Evolutionary conservation across 75 land plant species (phyloP).

Genomic region (Picea glauca): DNA sequence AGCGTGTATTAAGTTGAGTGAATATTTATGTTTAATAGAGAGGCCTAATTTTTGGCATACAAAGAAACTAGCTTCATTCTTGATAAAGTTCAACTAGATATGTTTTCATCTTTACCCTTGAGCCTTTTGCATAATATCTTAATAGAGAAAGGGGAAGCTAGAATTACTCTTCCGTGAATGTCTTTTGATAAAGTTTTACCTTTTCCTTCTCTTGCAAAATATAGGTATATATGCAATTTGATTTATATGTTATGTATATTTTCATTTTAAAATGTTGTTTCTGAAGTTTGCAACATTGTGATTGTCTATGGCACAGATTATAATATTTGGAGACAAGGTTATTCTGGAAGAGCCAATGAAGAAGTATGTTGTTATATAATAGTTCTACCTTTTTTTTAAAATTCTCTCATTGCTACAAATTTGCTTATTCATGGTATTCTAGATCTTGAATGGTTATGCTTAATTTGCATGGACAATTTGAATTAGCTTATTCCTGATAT

Average conservation of each 20-base stretch:
- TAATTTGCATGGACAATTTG: not conserved
- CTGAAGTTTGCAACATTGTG: not conserved
- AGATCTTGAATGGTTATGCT: not conserved
- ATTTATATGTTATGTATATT: not conserved
- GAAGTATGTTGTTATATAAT: conserved; percentile 35
- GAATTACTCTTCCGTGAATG: not conserved
- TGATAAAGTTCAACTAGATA: not conserved
- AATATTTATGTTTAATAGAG: not conserved
- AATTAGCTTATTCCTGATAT: not conserved
- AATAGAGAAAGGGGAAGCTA: too few species aligned
- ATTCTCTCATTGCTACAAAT: not conserved
- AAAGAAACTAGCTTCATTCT: not conserved
- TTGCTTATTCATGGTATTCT: not conserved
- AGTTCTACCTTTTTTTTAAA: not conserved
- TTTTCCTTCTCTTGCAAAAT: not conserved
- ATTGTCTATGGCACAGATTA: conserved; percentile 44
- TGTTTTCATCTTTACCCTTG: not conserved
- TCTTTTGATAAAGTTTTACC: not conserved
- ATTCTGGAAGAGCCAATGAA: conserved; percentile 92
- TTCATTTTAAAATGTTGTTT: not conserved
- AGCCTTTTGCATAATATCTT: not conserved
- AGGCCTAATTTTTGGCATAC: not conserved
- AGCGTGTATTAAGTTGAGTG: not conserved
- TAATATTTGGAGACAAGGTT: conserved; percentile 82
- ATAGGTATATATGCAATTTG: not conserved